A percentile compares a stretch with the other conserved stretches of the same genome.
Conservation (phyloP, 1,284 basidiomycete genomes). For the Apiotrichum akiyoshidainum region DNA sequence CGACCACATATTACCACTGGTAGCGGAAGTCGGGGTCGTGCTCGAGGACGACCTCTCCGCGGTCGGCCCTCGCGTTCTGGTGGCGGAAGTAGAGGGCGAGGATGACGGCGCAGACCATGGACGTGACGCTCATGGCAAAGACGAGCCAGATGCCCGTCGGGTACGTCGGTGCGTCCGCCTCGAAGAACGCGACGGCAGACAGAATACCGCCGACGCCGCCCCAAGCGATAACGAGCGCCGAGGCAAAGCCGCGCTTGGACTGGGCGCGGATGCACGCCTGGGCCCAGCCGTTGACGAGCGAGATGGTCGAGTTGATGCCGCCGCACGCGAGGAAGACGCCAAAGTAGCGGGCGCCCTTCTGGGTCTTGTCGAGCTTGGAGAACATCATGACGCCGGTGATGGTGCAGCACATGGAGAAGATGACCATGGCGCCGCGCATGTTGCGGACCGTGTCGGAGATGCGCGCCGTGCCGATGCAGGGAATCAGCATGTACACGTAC, state of each 20-base stretch:
- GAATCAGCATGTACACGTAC: constrained; percentile 45
- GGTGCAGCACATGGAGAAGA: neutral
- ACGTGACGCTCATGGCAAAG: constrained; percentile 7
- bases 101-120: neutral
- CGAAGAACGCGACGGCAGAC: constrained; percentile 12
- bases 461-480: constrained; percentile 42
- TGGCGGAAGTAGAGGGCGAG: constrained; percentile 9
- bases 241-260: constrained; percentile 46
- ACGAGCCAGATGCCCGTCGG: constrained; percentile 13
- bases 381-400: constrained; percentile 12
- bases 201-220: constrained; percentile 53
- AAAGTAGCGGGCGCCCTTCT: constrained; percentile 43
- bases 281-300: constrained; percentile 40
- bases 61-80: constrained; percentile 15
- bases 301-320: constrained; percentile 37
- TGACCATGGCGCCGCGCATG: constrained; percentile 8
- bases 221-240: constrained; percentile 48
- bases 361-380: constrained; percentile 6
- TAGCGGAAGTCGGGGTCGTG: constrained; percentile 14
- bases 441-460: constrained; percentile 40
- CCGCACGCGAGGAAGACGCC: constrained; percentile 51
- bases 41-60: constrained; percentile 16
- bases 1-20: neutral
- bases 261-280: constrained; percentile 51
- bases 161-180: constrained; percentile 12